Percentiles rank a stretch among this genome's conserved stretches.
Conservation (phyloP, 495 filamentous ascomycete species). For the Diplogelasinospora grovesii region DNA sequence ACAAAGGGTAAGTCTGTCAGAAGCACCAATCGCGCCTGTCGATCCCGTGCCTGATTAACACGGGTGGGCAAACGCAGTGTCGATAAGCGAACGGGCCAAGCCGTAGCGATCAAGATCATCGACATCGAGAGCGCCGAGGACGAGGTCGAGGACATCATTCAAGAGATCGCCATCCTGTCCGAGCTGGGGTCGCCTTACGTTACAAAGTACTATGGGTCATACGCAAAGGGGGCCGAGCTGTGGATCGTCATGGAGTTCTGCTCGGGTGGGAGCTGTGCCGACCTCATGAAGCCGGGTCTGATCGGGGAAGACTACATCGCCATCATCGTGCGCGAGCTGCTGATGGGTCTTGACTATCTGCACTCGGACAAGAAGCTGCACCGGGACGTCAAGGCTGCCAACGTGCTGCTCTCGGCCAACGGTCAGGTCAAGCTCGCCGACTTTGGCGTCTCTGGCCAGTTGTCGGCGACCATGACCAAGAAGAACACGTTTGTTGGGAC, state of each 20-base stretch:
- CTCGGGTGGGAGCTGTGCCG: slow-evolving; percentile 85
- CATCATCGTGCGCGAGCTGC: slow-evolving; percentile 84
- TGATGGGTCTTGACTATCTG: slow-evolving; percentile 86
- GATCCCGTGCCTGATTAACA: slow-evolving; percentile 26
- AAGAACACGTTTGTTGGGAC: slow-evolving; percentile 99
- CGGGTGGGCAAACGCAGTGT: slow-evolving; percentile 45
- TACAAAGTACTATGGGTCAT: slow-evolving; percentile 94
- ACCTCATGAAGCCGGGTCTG: slow-evolving; percentile 85
- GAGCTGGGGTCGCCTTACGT: slow-evolving; percentile 91
- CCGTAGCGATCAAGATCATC: slow-evolving; percentile 93
- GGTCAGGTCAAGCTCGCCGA: slow-evolving; percentile 97
- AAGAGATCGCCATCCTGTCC: slow-evolving; percentile 93
- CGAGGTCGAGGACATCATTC: slow-evolving; percentile 97
- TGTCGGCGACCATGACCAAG: slow-evolving; percentile 99
- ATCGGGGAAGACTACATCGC: slow-evolving; percentile 92
- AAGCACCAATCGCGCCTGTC: too few relatives aligned
- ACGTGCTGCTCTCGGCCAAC: slow-evolving; percentile 76
- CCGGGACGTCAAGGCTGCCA: slow-evolving; percentile 95
- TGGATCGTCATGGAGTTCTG: slow-evolving; percentile 99
- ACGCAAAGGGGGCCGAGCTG: slow-evolving; percentile 86
- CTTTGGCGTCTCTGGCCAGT: slow-evolving; percentile 93
- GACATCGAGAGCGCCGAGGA: slow-evolving; percentile 98
- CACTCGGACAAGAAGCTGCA: slow-evolving; percentile 95
- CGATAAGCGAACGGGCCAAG: slow-evolving; percentile 74
- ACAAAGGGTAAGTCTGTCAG: slow-evolving; percentile 66